phyloP scores from a whole-genome alignment of 257 asterid genomes.

The Petunia secreta region DNA sequence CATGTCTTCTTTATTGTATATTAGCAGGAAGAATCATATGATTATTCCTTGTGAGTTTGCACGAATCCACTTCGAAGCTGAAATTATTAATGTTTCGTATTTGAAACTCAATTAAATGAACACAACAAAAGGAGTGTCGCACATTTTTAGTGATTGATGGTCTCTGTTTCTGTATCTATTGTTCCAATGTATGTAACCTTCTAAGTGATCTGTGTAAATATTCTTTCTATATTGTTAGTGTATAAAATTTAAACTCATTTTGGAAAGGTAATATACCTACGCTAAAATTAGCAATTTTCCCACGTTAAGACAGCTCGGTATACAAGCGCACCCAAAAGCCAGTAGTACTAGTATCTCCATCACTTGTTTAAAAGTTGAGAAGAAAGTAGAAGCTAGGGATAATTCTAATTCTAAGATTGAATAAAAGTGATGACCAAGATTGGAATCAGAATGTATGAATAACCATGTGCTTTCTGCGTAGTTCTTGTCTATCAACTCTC shows the following conservation, averaged over 20 bases:
- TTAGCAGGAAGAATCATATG: background rate
- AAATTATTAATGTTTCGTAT: background rate
- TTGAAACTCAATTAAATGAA: background rate
- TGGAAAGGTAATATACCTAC: background rate
- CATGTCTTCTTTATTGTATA: conserved; percentile 20
- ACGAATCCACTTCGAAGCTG: background rate
- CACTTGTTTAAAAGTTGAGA: no score
- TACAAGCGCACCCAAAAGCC: background rate
- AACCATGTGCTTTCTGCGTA: no score
- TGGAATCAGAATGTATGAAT: no score
- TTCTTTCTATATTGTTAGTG: no score
- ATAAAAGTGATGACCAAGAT: no score
- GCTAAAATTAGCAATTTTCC: background rate
- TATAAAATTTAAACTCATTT: no score
- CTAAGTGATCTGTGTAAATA: no score
- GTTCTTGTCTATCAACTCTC: no score
- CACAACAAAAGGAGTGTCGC: background rate
- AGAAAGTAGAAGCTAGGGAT: no score
- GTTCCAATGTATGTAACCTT: no score
- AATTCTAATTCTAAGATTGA: no score
- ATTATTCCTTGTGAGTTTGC: background rate
- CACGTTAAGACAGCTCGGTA: background rate
- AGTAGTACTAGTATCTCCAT: background rate
- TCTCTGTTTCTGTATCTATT: background rate
- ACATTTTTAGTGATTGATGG: background rate